phyloP scores from a whole-genome alignment of 2,329 filamentous ascomycete species.

The Fusarium burgessii region DNA sequence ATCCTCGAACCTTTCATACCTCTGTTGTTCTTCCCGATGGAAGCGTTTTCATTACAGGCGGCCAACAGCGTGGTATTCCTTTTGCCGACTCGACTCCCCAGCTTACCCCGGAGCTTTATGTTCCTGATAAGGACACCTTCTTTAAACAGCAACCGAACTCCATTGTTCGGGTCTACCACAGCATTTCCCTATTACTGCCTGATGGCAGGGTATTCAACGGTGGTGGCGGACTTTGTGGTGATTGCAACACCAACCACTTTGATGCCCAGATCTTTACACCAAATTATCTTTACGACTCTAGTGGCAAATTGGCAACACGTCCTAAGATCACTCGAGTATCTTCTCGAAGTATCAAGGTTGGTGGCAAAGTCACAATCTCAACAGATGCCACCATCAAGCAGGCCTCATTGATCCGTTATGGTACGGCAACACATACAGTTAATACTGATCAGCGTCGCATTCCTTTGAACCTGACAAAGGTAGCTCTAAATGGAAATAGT shows the following conservation, averaged over 20 bases:
- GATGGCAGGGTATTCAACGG: conserved; percentile 29
- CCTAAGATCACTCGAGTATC: conserved; percentile 7
- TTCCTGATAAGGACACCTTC: conserved; percentile 14
- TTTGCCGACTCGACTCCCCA: conserved; percentile 19
- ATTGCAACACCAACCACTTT: conserved; percentile 27
- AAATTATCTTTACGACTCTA: conserved; percentile 13
- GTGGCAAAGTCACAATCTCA: conserved; percentile 2
- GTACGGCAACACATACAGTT: conserved; percentile 32
- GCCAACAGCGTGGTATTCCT: conserved; percentile 38
- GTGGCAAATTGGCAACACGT: conserved; percentile 8
- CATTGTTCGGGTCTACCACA: conserved; percentile 23
- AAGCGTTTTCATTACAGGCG: conserved; percentile 60
- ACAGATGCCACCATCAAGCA: background rate
- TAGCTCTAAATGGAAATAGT: background rate
- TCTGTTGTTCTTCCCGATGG: conserved; percentile 63
- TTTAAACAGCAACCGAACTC: conserved; percentile 23
- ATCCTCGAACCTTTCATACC: conserved; percentile 58
- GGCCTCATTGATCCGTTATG: conserved; percentile 30
- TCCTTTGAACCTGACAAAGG: background rate
- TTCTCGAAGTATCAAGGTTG: background rate
- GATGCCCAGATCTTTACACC: conserved; percentile 37
- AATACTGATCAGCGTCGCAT: conserved; percentile 41
- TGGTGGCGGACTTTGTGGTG: conserved; percentile 18
- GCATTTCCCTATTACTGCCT: conserved; percentile 7
- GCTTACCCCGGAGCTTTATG: conserved; percentile 26